These are phyloP conservation scores for Suillus subalutaceus DNA, from an alignment of 768 basidiomycete species.

Conservation along the genomic window DNA sequence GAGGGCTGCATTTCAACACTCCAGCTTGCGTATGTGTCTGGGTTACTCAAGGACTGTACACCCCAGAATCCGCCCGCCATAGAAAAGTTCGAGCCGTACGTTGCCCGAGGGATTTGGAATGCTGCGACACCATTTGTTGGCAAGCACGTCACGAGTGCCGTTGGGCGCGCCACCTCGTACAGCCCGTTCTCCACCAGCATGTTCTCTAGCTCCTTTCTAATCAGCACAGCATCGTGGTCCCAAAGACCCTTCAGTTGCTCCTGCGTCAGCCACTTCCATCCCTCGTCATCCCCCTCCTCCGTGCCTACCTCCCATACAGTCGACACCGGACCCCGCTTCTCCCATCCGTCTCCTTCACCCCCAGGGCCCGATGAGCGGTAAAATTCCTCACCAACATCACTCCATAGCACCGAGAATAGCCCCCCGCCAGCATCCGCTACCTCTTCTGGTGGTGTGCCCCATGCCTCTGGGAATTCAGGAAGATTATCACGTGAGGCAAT, in stretches of 20 bases:
- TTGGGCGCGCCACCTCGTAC: conserved; percentile 16
- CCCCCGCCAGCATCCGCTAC: conserved; percentile 41
- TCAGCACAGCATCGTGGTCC: conserved; percentile 41
- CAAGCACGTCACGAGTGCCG: conserved; percentile 41
- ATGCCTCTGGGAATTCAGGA: conserved; percentile 40
- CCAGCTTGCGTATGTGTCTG: conserved; percentile 45
- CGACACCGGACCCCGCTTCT: conserved; percentile 35
- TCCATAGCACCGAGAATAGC: conserved; percentile 56
- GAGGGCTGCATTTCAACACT: conserved; percentile 40
- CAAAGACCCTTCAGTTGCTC: conserved; percentile 40
- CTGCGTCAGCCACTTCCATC: conserved; percentile 38
- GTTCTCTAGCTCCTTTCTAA: conserved; percentile 35
- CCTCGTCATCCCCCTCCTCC: conserved; percentile 5
- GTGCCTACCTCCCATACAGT: conserved; percentile 43
- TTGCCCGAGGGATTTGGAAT: conserved; percentile 41
- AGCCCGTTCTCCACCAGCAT: conserved; percentile 12
- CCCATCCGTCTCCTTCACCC: conserved; percentile 45
- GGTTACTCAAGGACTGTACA: conserved; percentile 18
- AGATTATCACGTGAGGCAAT: conserved; percentile 39
- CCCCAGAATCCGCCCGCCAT: conserved; percentile 25
- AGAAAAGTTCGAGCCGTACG: conserved; percentile 18
- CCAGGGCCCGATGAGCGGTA: conserved; percentile 46
- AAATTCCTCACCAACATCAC: conserved; percentile 52
- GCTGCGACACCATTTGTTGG: conserved; percentile 50
- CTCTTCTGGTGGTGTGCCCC: conserved; percentile 47